Base-by-base conservation (phyloP, 306 rosid species). In the Arachis hypogaea region DNA sequence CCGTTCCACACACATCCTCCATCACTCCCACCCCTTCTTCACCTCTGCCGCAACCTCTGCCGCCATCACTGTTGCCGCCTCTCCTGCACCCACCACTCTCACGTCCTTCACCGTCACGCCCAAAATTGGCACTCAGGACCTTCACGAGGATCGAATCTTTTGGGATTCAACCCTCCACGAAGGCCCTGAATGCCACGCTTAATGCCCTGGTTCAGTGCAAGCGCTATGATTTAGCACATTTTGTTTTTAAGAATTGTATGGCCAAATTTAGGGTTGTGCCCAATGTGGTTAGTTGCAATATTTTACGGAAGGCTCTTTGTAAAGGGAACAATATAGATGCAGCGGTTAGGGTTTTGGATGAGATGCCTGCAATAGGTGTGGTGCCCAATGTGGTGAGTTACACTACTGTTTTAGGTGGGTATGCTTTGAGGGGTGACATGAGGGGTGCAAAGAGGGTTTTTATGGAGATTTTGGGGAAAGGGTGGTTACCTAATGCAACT, bases 401-500 rank as follows among this genome's bases (percentile, higher is more conserved):
- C 68, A 91, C 95, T 6, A 91, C 95, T 9, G 65, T 91, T 76
- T 66, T 91, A 40, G 88, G 89, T 10, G 88, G 88, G 54, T 86
- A 85, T 76, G 89, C 60, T 63, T 70, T 68, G 63, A 81, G 82
- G 30, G 82, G 91, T 11, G 93, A 91, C 61, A 86, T 91, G 92
- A 66, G 3, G 40, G 77, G 85, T 68, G 93, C 95, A 1, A 82
- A 67, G 87, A 85, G 73, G 82, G 80, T 84, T 68, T 84, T 91
- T 74, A 55, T 82, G 41, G 88, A 84, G 74, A 66, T 91, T 67
- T 87, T 84, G 69, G 95, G 86, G 76, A 66, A 83, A 66, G 97
- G 93, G 29, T 91, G 95, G 97, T 55, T 71, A 22, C 91, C 95
- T 54, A 95, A 91, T 81, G 89, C 79, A 0, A 87, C 88, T 38